Conservation (phyloP, 2,329 filamentous ascomycete genomes). For the Cordyceps cateniannulata region DNA sequence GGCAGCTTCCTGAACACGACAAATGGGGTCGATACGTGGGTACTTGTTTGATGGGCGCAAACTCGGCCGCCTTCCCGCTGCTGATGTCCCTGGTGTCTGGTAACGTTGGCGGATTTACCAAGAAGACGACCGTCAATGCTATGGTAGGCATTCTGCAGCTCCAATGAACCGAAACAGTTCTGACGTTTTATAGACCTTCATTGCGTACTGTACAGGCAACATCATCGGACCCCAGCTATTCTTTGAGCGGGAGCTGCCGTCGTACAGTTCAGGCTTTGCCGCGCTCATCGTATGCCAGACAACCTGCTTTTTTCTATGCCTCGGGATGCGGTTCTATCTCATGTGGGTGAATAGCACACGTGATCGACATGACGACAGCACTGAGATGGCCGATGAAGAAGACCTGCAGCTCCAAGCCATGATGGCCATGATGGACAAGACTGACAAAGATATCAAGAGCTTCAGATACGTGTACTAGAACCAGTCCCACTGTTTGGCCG, state of each 20-base stretch:
- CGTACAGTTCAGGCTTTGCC: conserved; percentile 55
- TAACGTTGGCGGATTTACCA: conserved; percentile 57
- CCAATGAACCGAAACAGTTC: neutral
- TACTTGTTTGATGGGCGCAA: conserved; percentile 46
- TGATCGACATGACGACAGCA: conserved; percentile 23
- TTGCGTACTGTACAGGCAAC: conserved; percentile 47
- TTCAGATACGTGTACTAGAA: conserved; percentile 43
- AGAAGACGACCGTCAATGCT: conserved; percentile 53
- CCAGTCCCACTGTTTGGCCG: no score
- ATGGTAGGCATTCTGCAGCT: conserved; percentile 26
- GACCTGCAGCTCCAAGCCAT: neutral
- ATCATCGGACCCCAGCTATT: conserved; percentile 56
- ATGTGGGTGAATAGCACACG: conserved; percentile 46
- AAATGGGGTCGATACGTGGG: conserved; percentile 19
- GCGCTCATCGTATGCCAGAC: conserved; percentile 56
- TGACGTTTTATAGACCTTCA: neutral
- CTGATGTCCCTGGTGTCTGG: conserved; percentile 49
- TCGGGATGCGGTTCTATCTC: conserved; percentile 45
- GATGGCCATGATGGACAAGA: conserved; percentile 35
- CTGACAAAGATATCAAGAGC: conserved; percentile 47
- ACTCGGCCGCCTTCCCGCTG: conserved; percentile 37
- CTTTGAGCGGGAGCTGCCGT: conserved; percentile 47
- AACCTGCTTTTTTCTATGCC: conserved; percentile 34
- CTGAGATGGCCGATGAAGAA: neutral
- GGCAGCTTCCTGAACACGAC: conserved; percentile 14